Evolutionary conservation across 2,329 filamentous ascomycete genomes (phyloP).

Genomic region (Pseudocercospora pini-densiflorae): DNA sequence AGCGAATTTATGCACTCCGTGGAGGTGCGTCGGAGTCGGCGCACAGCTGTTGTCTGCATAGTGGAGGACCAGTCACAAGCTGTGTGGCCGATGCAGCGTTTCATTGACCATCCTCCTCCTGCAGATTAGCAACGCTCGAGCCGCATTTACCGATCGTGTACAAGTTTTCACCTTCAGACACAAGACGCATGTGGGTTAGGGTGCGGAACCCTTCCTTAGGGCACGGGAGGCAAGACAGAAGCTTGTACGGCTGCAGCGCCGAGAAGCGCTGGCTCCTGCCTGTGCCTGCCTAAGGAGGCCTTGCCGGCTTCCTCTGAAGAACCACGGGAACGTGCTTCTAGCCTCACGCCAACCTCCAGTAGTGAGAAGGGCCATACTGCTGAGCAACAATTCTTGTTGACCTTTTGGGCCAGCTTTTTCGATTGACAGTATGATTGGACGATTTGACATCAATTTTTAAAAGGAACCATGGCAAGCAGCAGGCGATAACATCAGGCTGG

Average conservation of each 20-base stretch:
- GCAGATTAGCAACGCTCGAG: neutral
- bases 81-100: neutral
- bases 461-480: no score
- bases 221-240: neutral
- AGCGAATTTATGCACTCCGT: neutral
- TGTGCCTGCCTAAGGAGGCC: neutral
- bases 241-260: neutral
- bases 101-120: conserved; percentile 1
- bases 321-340: conserved; percentile 1
- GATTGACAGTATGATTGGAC: no score
- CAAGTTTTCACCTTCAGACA: neutral
- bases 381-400: neutral
- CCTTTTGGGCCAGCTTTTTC: neutral
- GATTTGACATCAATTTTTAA: no score
- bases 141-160: conserved; percentile 3
- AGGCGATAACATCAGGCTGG: no score
- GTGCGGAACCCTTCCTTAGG: conserved; percentile 5
- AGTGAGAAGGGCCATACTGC: neutral
- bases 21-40: neutral
- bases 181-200: neutral
- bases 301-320: neutral
- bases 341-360: neutral
- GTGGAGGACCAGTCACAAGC: conserved; percentile 1
- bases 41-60: neutral
- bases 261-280: neutral